Percentiles rank a stretch among this genome's conserved stretches.
Conservation (phyloP, 2,329 filamentous ascomycete species). For the Diaporthe ampelina region DNA sequence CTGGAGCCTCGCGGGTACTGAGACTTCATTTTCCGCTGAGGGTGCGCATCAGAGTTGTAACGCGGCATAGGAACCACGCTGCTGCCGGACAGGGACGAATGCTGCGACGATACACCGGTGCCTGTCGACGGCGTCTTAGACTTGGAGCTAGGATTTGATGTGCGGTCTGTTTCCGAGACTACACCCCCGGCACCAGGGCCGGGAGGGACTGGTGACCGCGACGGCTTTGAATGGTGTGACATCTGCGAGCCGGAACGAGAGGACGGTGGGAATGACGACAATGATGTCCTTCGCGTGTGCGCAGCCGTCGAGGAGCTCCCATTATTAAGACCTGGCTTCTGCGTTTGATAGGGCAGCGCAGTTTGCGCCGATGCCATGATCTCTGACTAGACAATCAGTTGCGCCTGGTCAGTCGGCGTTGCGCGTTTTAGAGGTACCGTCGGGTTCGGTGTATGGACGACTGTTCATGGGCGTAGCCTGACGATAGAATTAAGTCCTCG, state of each 20-base stretch:
- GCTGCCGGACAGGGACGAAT: constrained; percentile 69
- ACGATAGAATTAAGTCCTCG: neutral
- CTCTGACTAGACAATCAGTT: neutral
- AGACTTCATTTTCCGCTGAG: constrained; percentile 73
- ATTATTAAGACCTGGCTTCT: constrained; percentile 54
- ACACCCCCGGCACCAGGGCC: constrained; percentile 39
- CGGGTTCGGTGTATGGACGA: constrained; percentile 5
- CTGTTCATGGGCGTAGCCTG: constrained; percentile 17
- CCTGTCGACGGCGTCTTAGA: constrained; percentile 71
- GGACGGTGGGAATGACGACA: constrained; percentile 73
- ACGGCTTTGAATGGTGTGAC: constrained; percentile 66
- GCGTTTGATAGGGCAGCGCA: constrained; percentile 58
- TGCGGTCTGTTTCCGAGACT: constrained; percentile 66
- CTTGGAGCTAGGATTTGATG: constrained; percentile 71
- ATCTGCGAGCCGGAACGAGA: constrained; percentile 71
- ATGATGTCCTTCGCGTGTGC: constrained; percentile 66
- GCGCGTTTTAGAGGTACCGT: neutral
- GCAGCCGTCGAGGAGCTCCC: constrained; percentile 43
- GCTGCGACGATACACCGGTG: constrained; percentile 69
- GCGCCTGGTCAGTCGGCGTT: constrained; percentile 7
- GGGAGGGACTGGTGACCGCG: constrained; percentile 68
- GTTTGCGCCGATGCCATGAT: constrained; percentile 58
- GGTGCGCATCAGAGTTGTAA: constrained; percentile 64
- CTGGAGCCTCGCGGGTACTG: constrained; percentile 81
- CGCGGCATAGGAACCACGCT: constrained; percentile 51